Conservation (phyloP, 2,329 filamentous ascomycete species). For the Colletotrichum tropicicola region DNA sequence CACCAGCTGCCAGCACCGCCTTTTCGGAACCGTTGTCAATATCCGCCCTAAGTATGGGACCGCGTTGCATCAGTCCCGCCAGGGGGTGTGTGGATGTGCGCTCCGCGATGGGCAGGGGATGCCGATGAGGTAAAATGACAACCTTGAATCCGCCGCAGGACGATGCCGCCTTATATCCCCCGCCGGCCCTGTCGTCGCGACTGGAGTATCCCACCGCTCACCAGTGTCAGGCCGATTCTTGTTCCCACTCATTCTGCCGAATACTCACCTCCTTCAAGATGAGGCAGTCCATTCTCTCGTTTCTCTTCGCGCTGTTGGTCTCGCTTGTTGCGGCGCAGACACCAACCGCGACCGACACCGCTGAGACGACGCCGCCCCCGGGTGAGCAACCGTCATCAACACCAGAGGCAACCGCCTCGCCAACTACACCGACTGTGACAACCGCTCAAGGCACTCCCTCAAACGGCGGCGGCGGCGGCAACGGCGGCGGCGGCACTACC, state of each 20-base stretch:
- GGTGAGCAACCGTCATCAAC: conserved; percentile 25
- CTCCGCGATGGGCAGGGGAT: conserved; percentile 7
- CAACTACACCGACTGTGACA: conserved; percentile 24
- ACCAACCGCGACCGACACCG: conserved; percentile 35
- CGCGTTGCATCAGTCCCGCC: conserved; percentile 1
- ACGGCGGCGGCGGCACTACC: conserved; percentile 31
- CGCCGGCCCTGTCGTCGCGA: not conserved
- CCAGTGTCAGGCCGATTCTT: not conserved
- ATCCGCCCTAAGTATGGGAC: conserved; percentile 29
- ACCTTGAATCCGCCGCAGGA: conserved; percentile 1
- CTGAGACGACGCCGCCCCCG: conserved; percentile 17
- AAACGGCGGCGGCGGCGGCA: conserved; percentile 33
- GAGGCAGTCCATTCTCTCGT: conserved; percentile 32
- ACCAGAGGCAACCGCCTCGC: conserved; percentile 27
- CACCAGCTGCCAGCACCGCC: conserved; percentile 2
- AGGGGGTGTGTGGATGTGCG: not conserved
- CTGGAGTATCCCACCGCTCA: not conserved
- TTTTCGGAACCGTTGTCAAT: conserved; percentile 11
- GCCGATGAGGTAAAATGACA: conserved; percentile 3
- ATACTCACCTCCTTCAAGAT: conserved; percentile 22
- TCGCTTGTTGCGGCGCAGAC: conserved; percentile 42
- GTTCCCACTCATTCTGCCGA: conserved; percentile 27
- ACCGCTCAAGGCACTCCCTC: conserved; percentile 31
- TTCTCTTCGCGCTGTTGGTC: conserved; percentile 42
- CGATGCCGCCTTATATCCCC: conserved; percentile 27